Conservation (phyloP, 306 rosid species). For the Biancaea sappan region DNA sequence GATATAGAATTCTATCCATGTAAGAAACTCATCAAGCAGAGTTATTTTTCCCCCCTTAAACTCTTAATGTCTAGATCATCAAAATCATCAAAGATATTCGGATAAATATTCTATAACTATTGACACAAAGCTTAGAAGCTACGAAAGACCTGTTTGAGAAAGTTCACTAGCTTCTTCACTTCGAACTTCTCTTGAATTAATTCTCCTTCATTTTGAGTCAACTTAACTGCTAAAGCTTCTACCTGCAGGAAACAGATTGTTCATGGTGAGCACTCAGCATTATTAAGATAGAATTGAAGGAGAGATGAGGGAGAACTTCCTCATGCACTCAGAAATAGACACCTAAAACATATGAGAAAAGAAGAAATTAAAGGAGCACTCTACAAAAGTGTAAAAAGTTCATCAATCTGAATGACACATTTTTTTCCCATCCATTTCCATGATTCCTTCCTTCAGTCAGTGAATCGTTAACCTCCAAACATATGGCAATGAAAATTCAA, state of each 20-base stretch:
- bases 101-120: constrained; percentile 19
- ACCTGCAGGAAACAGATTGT: constrained; percentile 57
- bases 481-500: constrained; percentile 9
- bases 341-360: background rate
- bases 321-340: constrained; percentile 14
- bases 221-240: constrained; percentile 95
- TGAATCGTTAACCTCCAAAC: background rate
- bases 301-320: background rate
- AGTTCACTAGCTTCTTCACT: constrained; percentile 90
- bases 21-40: background rate
- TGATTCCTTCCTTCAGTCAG: constrained; percentile 1
- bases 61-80: background rate
- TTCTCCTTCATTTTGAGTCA: constrained; percentile 98
- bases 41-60: background rate
- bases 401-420: constrained; percentile 3
- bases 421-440: constrained; percentile 4
- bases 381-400: background rate
- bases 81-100: background rate
- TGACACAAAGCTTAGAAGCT: constrained; percentile 2
- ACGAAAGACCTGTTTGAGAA: constrained; percentile 83
- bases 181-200: constrained; percentile 98
- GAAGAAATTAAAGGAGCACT: background rate
- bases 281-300: constrained; percentile 10
- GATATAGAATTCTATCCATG: background rate
- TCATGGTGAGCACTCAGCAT: constrained; percentile 19